A percentile compares a stretch with the other conserved stretches of the same genome.
Evolutionary conservation across 2,329 filamentous ascomycete genomes (phyloP).

Genomic region (Onygenales sp.): DNA sequence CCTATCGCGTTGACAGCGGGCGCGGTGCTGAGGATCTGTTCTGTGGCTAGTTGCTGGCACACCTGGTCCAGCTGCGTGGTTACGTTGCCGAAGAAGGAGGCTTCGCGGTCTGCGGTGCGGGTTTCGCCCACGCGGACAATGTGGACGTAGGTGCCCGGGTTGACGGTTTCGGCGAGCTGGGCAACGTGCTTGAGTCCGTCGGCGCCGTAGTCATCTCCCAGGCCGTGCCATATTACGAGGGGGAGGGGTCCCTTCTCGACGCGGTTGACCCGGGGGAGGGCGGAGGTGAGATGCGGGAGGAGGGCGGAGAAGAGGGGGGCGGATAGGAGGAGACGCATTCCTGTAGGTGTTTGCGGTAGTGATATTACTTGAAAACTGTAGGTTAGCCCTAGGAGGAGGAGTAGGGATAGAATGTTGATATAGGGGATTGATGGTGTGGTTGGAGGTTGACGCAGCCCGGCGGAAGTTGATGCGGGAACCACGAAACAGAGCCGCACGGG

Average conservation of each 20-base stretch:
- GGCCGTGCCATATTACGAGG: conserved; percentile 87
- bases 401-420: not conserved
- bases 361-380: not conserved
- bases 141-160: conserved; percentile 81
- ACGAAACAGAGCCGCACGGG: too few relatives aligned
- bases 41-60: conserved; percentile 63
- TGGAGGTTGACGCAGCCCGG: not conserved
- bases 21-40: conserved; percentile 72
- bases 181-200: conserved; percentile 66
- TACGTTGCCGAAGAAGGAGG: conserved; percentile 86
- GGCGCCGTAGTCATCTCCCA: conserved; percentile 58
- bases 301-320: not conserved
- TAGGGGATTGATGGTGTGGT: not conserved
- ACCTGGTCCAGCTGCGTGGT: conserved; percentile 67
- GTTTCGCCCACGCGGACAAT: conserved; percentile 62
- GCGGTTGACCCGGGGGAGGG: not conserved
- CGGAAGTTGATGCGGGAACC: not conserved
- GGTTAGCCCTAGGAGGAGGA: not conserved
- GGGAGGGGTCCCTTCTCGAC: conserved; percentile 52
- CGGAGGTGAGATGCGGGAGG: not conserved
- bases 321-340: not conserved
- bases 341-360: not conserved
- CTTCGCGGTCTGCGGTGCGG: conserved; percentile 60
- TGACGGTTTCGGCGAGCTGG: conserved; percentile 57
- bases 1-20: conserved; percentile 83